Evolutionary conservation across 345 rosid species (phyloP), one percentile per base, ranked within the genome.

Genomic region (Bruguiera gymnorhiza): DNA sequence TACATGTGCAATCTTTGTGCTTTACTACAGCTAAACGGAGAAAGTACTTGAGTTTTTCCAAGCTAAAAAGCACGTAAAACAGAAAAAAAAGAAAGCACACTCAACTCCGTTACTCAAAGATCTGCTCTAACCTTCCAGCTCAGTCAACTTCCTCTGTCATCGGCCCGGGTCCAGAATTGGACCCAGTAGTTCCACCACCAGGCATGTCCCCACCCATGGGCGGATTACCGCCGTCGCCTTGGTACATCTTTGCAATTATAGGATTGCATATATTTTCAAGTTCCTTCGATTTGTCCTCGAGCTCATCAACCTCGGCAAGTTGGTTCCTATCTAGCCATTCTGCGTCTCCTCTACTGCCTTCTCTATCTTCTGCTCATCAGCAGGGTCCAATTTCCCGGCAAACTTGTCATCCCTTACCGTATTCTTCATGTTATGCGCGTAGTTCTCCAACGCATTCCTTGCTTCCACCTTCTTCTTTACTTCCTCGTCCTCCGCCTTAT

Each of bases 281-380:
- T 29, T 66, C 70, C 70, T 66, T 68, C 63, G 56, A 23, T 55
- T 64, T 48, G 20, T 51, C 39, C 1, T 65, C 60, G 2, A 65
- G 58, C 27, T 65, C 69, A 65, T 68, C 72, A 18, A 68, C 57
- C 29, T 68, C 72, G 59, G 65, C 72, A 55, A 59, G 11, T 37
- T 68, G 72, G 64, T 68, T 68, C 63, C 72, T 20, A 11, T 66
- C 70, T 7, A 66, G 26, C 61, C 70, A 66, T 30, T 66, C 60
- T 6, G 53, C 13, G 64, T 39, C 63, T 58, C 63, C 18, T 58
- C 63, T 16, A 57, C 55, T 16, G 57, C 72, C 57, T 59, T 68
- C 43, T 59, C 72, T 8, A 58, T 57, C 64, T 46, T 58, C 56
- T 46, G 34, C 64, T 58, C 8, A 1, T 68, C 72, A 1, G 8